Conservation (phyloP, 2,329 filamentous ascomycete genomes). For the Lasiodiplodia gonubiensis region DNA sequence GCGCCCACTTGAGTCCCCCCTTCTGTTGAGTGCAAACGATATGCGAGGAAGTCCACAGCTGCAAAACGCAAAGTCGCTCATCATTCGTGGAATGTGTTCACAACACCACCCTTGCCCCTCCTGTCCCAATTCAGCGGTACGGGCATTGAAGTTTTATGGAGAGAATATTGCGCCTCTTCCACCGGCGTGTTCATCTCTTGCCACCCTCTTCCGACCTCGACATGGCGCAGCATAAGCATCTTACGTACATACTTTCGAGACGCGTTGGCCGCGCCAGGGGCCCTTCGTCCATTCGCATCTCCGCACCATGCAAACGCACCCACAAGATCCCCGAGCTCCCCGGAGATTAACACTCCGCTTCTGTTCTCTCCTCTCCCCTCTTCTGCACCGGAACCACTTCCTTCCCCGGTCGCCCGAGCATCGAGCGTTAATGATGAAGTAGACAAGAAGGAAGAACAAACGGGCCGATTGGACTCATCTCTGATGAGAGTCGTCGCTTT, state of each 20-base stretch:
- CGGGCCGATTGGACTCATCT: background rate
- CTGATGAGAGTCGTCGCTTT: background rate
- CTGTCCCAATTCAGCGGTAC: background rate
- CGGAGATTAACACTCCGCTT: background rate
- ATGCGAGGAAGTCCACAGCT: background rate
- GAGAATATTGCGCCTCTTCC: background rate
- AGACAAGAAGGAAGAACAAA: background rate
- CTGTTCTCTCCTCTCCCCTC: background rate
- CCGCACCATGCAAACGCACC: background rate
- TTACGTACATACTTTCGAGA: background rate
- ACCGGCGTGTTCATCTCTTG: background rate
- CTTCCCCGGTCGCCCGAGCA: background rate
- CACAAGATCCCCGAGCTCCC: background rate
- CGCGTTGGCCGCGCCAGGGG: background rate
- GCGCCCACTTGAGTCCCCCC: background rate
- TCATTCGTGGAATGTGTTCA: slow-evolving; percentile 2
- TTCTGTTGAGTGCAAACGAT: background rate
- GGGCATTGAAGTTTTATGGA: background rate
- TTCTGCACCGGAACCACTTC: background rate
- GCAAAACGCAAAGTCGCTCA: background rate
- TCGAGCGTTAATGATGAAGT: background rate
- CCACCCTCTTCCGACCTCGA: background rate
- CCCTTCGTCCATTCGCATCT: background rate
- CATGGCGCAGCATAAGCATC: background rate
- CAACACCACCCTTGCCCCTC: background rate